Evolutionary conservation across 306 rosid genomes (phyloP).

Genomic region (Inga oerstediana): DNA sequence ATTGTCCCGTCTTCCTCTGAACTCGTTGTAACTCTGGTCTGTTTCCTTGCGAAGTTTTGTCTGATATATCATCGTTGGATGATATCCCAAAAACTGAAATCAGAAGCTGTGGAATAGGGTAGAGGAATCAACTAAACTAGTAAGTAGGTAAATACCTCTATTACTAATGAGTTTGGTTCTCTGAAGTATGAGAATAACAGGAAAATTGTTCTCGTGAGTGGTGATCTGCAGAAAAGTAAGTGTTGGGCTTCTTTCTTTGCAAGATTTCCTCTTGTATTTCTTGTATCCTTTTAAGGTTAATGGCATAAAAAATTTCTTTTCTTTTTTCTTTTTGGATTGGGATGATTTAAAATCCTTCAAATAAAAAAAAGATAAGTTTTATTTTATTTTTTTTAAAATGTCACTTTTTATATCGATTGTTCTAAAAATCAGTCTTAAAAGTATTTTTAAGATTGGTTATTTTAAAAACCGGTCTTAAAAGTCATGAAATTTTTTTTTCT

Average conservation of each 20-base stretch:
- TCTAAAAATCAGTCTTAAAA: too few species aligned
- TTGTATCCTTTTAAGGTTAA: not conserved
- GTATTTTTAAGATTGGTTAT: too few species aligned
- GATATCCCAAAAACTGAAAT: not conserved
- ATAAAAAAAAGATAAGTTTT: too few species aligned
- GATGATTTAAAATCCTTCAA: too few species aligned
- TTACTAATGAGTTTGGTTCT: not conserved
- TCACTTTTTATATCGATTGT: too few species aligned
- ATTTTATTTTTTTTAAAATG: too few species aligned
- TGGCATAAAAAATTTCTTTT: not conserved
- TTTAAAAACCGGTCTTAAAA: too few species aligned
- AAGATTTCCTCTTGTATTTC: not conserved
- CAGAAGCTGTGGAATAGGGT: not conserved
- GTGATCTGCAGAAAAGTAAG: not conserved
- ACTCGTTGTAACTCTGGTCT: not conserved
- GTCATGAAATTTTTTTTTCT: too few species aligned
- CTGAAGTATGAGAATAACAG: not conserved
- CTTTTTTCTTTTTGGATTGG: too few species aligned
- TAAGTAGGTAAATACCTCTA: not conserved
- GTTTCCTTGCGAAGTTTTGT: not conserved
- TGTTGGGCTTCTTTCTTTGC: too few species aligned
- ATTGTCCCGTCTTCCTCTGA: conserved; percentile 37
- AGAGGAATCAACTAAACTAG: not conserved
- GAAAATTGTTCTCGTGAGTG: not conserved
- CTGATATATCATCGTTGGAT: not conserved